These are phyloP conservation scores for cucumber (Cucumis sativus) DNA, from an alignment of 306 rosid species.

Conservation along the genomic window DNA sequence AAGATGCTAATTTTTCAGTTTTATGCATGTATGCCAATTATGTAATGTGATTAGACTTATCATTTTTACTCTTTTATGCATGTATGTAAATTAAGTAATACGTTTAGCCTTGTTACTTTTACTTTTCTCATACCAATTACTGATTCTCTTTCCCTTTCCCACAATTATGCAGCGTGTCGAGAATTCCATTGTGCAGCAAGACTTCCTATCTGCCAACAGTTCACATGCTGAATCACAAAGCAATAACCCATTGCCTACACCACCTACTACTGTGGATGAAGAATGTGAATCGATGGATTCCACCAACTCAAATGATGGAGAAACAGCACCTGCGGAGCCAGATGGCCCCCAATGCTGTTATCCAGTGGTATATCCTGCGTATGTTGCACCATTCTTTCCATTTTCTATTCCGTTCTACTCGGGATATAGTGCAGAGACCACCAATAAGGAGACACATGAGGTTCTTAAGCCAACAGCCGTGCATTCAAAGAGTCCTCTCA, in stretches of 20 bases:
- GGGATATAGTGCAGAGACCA: slow-evolving; percentile 39
- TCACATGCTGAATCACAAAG: slow-evolving; percentile 39
- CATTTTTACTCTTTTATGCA: background rate
- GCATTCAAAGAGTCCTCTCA: slow-evolving; percentile 72
- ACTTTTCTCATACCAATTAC: background rate
- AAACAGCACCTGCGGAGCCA: slow-evolving; percentile 32
- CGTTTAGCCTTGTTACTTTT: background rate
- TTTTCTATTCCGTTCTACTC: slow-evolving; percentile 68
- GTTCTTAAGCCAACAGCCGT: slow-evolving; percentile 91
- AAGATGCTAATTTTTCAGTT: background rate
- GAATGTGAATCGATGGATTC: slow-evolving; percentile 97
- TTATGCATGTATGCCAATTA: background rate
- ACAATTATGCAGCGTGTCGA: slow-evolving; percentile 46
- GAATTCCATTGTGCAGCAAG: slow-evolving; percentile 43
- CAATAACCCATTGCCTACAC: slow-evolving; percentile 56
- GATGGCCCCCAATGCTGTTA: slow-evolving; percentile 38
- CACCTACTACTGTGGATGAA: slow-evolving; percentile 71
- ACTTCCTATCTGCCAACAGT: slow-evolving; percentile 44
- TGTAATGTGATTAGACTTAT: background rate
- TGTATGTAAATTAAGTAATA: background rate
- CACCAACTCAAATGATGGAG: slow-evolving; percentile 82
- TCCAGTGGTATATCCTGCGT: slow-evolving; percentile 67
- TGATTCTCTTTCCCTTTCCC: background rate
- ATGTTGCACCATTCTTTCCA: slow-evolving; percentile 57
- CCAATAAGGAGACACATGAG: slow-evolving; percentile 54